Base-by-base conservation (phyloP, 495 filamentous ascomycete genomes). In the Aspergillus homomorphus region DNA sequence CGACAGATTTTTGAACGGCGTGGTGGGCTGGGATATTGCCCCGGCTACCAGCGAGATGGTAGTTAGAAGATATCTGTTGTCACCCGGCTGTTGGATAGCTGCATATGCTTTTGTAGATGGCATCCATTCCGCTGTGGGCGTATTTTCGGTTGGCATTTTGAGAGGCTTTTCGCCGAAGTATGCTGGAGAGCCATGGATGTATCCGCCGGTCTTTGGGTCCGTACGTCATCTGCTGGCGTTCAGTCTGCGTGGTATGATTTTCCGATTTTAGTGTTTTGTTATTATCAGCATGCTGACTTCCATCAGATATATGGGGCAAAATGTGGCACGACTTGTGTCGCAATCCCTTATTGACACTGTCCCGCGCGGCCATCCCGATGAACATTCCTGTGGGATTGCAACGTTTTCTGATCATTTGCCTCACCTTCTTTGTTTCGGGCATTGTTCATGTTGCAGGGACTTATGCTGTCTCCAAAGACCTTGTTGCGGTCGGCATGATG, bases 251-350 rank as follows among this genome's bases (percentile, higher is more conserved):
- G 63, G 63, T 62, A 57, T 12, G 14, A 14, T 15, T 2, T 45
- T 12, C 18, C 15, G 16, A n/a, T 26, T 28, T 24, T 15, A 7
- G n/a, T 22, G 19, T 14, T 18, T 41, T 0, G 6, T 5, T 43
- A n/a, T 20, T 23, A 51, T 33, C 4, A 7, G 21, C 15, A 38
- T 33, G 53, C 38, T 18, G 4, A 16, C 19, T 4, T 8, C 7
- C 7, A 26, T 21, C 24, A 66, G 63, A 60, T 24, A 62, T 66
- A 50, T 66, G 63, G 63, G 60, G 63, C 21, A 62, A 66, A 45
- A 49, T 62, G 33, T 66, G 60, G 60, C 60, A 66, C 28, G 63
- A 66, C 43, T 55, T 62, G 24, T 66, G 60, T n/a, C 63, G 63
- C 4, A 57, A 54, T 18, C 54, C 57, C 3, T 51, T 62, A 23